Conservation (phyloP, 345 rosid species). For the Laguncularia racemosa region DNA sequence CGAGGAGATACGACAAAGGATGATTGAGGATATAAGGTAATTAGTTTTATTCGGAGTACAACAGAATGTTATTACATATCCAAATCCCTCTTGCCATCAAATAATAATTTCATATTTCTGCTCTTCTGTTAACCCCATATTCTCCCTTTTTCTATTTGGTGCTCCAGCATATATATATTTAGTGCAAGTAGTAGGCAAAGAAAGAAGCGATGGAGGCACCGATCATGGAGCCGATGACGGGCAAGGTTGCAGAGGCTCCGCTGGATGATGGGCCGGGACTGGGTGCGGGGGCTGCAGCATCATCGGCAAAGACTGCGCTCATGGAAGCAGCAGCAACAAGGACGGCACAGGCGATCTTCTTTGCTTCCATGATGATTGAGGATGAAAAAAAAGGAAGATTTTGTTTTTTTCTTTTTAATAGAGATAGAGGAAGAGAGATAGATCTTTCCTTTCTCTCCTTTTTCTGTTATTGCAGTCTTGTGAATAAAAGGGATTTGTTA, state of each 20-base stretch:
- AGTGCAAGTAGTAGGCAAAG: constrained; percentile 51
- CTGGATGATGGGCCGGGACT: constrained; percentile 11
- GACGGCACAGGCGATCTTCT: constrained; percentile 55
- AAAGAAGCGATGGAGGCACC: constrained; percentile 61
- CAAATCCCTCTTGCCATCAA: no score
- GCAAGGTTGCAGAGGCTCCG: constrained; percentile 36
- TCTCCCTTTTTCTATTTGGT: not conserved
- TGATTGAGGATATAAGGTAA: no score
- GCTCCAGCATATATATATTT: constrained; percentile 3
- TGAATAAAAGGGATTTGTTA: not conserved
- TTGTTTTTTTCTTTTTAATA: constrained; percentile 1
- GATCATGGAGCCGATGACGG: constrained; percentile 47
- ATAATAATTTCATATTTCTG: not conserved
- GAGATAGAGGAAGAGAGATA: constrained; percentile 10
- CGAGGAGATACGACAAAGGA: no score
- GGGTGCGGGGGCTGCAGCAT: constrained; percentile 33
- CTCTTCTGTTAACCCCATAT: not conserved
- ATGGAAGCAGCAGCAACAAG: constrained; percentile 48
- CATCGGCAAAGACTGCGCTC: constrained; percentile 45
- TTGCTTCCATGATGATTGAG: constrained; percentile 47
- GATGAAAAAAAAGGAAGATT: not conserved
- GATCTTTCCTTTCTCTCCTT: constrained; percentile 3
- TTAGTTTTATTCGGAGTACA: no score
- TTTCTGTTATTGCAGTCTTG: constrained; percentile 21
- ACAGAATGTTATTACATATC: no score